Base-by-base conservation (phyloP, 352 stramenopile species). In the Phytophthora tentaculata region DNA sequence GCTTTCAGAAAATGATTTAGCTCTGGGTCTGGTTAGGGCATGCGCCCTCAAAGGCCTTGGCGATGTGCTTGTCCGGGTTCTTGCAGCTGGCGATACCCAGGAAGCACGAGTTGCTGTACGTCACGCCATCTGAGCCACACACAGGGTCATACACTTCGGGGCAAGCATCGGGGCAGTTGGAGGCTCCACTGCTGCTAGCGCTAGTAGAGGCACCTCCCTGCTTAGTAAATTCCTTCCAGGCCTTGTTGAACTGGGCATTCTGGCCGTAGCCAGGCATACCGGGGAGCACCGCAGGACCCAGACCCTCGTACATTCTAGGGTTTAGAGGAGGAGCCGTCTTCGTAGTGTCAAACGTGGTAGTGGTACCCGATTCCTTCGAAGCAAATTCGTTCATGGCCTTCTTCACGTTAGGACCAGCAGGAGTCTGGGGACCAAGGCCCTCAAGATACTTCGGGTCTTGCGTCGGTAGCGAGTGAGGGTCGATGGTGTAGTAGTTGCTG, bases 41-140 rank as follows among this genome's bases (percentile, higher is more conserved):
- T 22, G 59, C 47, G 0, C 56, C 63, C 17, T 76, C 64, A 5
- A 43, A 35, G 8, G 47, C 55, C 55, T 68, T 20, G 6, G 63
- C 26, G 62, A 81, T 71, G 56, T 61, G 39, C 20, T 69, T 74
- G 16, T 65, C 56, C 12, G 77, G 69, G 37, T 71, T 77, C 0
- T 76, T 61, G 66, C 79, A 88, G 26, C 67, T 63, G 3, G 66
- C 64, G 17, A 78, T 69, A 8, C 54, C 51, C 20, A 84, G 50
- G 52, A 71, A 67, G 47, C 76, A 84, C 50, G 48, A 64, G 56
- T 77, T 81, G 22, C 48, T 26, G 59, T 84, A 81, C 8, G 55
- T 77, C 22, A 69, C 55, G n/a, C 73, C 70, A 22, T 81, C 61
- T 16, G 72, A 67, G 16, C 73, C 67, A 23, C 71, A 78, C 16